A percentile compares a stretch with the other conserved stretches of the same genome.
Evolutionary conservation across 2,329 filamentous ascomycete genomes (phyloP).

Genomic region (Coniochaeta pulveracea): DNA sequence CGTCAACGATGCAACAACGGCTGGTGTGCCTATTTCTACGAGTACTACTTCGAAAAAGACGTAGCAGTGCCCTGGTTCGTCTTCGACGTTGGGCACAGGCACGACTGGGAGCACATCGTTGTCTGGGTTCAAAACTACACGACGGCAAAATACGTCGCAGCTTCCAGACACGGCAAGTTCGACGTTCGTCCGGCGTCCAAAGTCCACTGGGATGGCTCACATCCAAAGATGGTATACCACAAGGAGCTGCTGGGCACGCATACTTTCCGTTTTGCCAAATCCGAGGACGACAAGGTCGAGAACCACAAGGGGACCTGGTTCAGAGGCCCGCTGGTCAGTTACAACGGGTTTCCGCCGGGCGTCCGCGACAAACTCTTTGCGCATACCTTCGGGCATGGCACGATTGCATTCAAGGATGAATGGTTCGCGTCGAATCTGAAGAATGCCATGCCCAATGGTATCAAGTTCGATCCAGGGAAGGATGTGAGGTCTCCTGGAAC

Average conservation of each 20-base stretch:
- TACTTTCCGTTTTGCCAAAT: slow-evolving; percentile 20
- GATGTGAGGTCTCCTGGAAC: slow-evolving; percentile 13
- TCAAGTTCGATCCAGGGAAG: slow-evolving; percentile 11
- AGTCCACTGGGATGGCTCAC: slow-evolving; percentile 18
- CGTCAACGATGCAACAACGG: slow-evolving; percentile 30
- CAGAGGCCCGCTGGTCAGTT: slow-evolving; percentile 17
- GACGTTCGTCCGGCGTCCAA: slow-evolving; percentile 12
- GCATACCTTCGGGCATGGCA: slow-evolving; percentile 14
- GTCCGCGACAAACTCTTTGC: slow-evolving; percentile 13
- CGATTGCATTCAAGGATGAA: slow-evolving; percentile 13
- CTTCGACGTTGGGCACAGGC: slow-evolving; percentile 22
- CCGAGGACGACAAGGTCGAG: slow-evolving; percentile 15
- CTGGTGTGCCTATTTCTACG: slow-evolving; percentile 32
- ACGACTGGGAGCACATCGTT: slow-evolving; percentile 27
- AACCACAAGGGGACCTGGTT: slow-evolving; percentile 24
- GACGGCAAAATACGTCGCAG: slow-evolving; percentile 16
- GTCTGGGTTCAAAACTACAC: slow-evolving; percentile 18
- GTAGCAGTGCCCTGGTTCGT: slow-evolving; percentile 15
- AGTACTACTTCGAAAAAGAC: slow-evolving; percentile 36
- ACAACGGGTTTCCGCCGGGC: slow-evolving; percentile 17
- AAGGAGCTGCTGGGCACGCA: slow-evolving; percentile 23
- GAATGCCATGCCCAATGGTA: slow-evolving; percentile 9
- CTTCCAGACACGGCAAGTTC: slow-evolving; percentile 21
- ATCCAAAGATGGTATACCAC: slow-evolving; percentile 26
- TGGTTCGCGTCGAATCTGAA: slow-evolving; percentile 10